These are phyloP conservation scores for Hypsizygus ulmarius DNA, from an alignment of 1,284 basidiomycete genomes.

Conservation along the genomic window DNA sequence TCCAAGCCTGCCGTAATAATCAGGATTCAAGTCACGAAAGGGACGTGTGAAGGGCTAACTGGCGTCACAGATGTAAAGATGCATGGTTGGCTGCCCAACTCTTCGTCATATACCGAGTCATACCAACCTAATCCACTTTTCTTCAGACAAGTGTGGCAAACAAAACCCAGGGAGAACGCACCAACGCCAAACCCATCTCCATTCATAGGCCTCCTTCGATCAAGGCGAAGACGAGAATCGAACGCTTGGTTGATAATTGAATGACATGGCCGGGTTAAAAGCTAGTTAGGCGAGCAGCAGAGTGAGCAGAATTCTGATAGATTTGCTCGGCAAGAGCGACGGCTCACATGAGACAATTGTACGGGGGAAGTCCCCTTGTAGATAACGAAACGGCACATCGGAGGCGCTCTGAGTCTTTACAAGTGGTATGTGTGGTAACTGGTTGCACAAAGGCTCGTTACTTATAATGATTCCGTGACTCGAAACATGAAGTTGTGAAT, in stretches of 20 bases:
- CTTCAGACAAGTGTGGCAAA: background rate
- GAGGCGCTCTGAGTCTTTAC: background rate
- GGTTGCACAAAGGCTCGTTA: background rate
- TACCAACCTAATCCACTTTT: conserved; percentile 66
- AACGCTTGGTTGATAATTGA: conserved; percentile 96
- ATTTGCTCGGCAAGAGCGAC: conserved; percentile 5
- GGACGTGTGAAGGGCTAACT: conserved; percentile 40
- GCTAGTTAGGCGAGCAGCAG: conserved; percentile 36
- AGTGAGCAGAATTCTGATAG: conserved; percentile 1
- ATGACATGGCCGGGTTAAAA: conserved; percentile 89
- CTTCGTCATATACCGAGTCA: conserved; percentile 74
- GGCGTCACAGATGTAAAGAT: conserved; percentile 97
- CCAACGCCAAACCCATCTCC: conserved; percentile 98
- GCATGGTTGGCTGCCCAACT: conserved; percentile 84
- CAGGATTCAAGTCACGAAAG: conserved; percentile 10
- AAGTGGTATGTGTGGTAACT: background rate
- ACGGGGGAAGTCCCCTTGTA: conserved; percentile 91
- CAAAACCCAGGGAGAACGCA: conserved; percentile 37
- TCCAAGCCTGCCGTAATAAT: conserved; percentile 76
- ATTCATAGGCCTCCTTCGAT: conserved; percentile 81
- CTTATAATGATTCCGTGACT: conserved; percentile 1
- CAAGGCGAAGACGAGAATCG: conserved; percentile 84
- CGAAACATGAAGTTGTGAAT: conserved; percentile 5
- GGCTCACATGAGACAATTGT: conserved; percentile 76
- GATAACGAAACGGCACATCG: conserved; percentile 86